phyloP scores from a whole-genome alignment of 192 early-diverging fungal genomes.

The Backusella westeae region DNA sequence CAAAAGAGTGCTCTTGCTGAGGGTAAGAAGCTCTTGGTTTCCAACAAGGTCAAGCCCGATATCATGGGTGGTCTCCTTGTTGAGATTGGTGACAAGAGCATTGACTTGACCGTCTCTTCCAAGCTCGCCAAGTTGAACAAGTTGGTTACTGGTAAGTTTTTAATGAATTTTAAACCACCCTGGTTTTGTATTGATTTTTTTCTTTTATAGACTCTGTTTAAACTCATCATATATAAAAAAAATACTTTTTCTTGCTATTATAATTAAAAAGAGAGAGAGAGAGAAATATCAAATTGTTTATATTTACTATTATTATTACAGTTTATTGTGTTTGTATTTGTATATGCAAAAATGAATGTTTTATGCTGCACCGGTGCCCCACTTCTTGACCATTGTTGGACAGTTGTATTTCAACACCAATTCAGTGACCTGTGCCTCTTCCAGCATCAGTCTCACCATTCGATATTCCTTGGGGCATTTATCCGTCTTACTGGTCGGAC shows the following conservation, averaged over 20 bases:
- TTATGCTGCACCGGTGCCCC: constrained; percentile 44
- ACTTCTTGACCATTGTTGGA: constrained; percentile 59
- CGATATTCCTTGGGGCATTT: constrained; percentile 83
- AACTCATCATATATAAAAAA: not conserved
- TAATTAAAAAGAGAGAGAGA: not conserved
- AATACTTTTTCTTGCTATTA: not conserved
- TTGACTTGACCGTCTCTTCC: constrained; percentile 95
- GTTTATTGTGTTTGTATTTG: too few species aligned
- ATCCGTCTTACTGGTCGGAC: constrained; percentile 44
- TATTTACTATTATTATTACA: not conserved
- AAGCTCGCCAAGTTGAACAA: constrained; percentile 96
- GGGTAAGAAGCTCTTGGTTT: constrained; percentile 80
- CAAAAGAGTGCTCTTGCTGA: constrained; percentile 75
- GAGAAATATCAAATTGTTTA: constrained; percentile 6
- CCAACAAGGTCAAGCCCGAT: constrained; percentile 88
- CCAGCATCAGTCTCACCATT: constrained; percentile 81
- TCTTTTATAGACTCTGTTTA: constrained; percentile 1
- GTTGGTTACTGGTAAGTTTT: constrained; percentile 66
- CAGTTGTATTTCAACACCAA: constrained; percentile 62
- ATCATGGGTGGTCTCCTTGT: constrained; percentile 96
- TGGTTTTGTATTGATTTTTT: not conserved
- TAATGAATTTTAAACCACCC: not conserved
- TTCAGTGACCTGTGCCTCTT: constrained; percentile 63
- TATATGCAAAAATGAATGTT: too few species aligned
- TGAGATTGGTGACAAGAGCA: constrained; percentile 97